Percentiles rank a stretch among this genome's conserved stretches.
These are phyloP conservation scores for Phyllosticta paracitricarpa DNA, from an alignment of 2,329 filamentous ascomycete genomes.

Conservation along the genomic window DNA sequence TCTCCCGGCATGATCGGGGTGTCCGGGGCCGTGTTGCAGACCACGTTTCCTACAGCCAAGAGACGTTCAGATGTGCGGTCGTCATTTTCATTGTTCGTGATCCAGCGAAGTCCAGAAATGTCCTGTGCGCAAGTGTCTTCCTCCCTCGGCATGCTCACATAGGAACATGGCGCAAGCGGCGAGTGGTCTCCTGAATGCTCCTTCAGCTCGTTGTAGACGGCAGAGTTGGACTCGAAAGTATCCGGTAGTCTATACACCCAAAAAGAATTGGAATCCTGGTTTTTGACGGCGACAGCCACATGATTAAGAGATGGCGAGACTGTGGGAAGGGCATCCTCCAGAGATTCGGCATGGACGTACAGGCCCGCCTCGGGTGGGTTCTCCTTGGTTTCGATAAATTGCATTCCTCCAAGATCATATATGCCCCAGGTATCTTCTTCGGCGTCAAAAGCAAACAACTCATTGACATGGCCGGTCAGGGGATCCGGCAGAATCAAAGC, in stretches of 20 bases:
- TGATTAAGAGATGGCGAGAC: constrained; percentile 28
- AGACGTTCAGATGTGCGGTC: constrained; percentile 21
- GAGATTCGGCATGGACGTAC: constrained; percentile 29
- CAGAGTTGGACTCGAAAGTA: constrained; percentile 11
- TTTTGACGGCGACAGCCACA: constrained; percentile 28
- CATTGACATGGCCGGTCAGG: constrained; percentile 28
- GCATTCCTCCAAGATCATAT: constrained; percentile 28
- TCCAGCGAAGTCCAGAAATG: constrained; percentile 27
- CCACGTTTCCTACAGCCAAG: constrained; percentile 24
- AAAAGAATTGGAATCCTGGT: constrained; percentile 28
- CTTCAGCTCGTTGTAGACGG: constrained; percentile 20
- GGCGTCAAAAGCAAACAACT: constrained; percentile 32
- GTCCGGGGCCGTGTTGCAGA: constrained; percentile 6
- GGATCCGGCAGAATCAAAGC: constrained; percentile 30
- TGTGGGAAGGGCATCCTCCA: constrained; percentile 32
- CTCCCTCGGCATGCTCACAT: constrained; percentile 25
- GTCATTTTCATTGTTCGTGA: constrained; percentile 9
- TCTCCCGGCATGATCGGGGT: constrained; percentile 7
- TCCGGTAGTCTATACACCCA: constrained; percentile 30
- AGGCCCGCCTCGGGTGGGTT: constrained; percentile 28
- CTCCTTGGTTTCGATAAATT: constrained; percentile 30
- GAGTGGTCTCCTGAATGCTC: constrained; percentile 18
- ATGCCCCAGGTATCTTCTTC: constrained; percentile 32
- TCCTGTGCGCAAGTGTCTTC: constrained; percentile 25
- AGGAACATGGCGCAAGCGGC: constrained; percentile 28